Evolutionary conservation across 108 stramenopile species (phyloP).

Genomic region (Schizochytrium sp.): DNA sequence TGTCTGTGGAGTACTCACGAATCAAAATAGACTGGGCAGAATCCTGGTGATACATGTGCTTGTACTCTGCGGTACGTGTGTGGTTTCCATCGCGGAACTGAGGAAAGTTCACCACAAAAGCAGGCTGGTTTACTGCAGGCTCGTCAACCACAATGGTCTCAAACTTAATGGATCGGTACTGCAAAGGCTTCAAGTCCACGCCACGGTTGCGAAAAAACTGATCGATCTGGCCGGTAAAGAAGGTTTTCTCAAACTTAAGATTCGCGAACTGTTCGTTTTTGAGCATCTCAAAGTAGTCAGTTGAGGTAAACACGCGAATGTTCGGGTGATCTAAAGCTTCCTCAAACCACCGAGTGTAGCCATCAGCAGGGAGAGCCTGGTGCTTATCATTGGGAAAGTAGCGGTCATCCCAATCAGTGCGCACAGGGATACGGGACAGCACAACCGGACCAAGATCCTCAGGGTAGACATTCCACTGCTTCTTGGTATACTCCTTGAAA

Average conservation of each 20-base stretch:
- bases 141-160: conserved; percentile 67
- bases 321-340: conserved; percentile 76
- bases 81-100: conserved; percentile 64
- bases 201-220: conserved; percentile 79
- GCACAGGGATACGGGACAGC: conserved; percentile 81
- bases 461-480: conserved; percentile 85
- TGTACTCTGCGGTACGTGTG: conserved; percentile 74
- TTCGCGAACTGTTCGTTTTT: conserved; percentile 64
- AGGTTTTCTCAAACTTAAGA: conserved; percentile 71
- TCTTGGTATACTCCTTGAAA: conserved; percentile 83
- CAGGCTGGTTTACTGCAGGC: conserved; percentile 72
- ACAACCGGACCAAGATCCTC: conserved; percentile 81
- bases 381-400: conserved; percentile 81
- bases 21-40: conserved; percentile 69
- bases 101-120: conserved; percentile 81
- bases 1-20: conserved; percentile 66
- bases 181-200: conserved; percentile 74
- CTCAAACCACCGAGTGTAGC: conserved; percentile 83
- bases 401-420: conserved; percentile 78
- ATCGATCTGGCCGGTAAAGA: conserved; percentile 86
- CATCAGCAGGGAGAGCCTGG: conserved; percentile 82
- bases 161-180: conserved; percentile 84
- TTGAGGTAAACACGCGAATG: conserved; percentile 78
- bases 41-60: conserved; percentile 82
- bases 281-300: conserved; percentile 78